Evolutionary conservation across 257 asterid genomes (phyloP).

Genomic region (Solanum pinnatisectum): DNA sequence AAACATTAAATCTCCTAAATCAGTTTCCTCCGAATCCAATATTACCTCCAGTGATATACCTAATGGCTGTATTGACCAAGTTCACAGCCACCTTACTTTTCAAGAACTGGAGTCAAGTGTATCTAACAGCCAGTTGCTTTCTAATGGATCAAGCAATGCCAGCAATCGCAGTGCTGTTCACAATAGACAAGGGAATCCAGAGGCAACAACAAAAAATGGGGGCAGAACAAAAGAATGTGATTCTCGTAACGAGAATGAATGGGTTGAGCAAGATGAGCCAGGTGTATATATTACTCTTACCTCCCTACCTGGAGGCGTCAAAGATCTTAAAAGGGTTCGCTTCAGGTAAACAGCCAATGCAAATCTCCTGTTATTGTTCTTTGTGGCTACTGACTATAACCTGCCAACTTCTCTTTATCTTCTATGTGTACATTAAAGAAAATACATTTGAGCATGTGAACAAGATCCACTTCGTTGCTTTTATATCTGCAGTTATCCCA

Average conservation of each 20-base stretch:
- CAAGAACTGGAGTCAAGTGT: constrained; percentile 54
- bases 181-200: constrained; percentile 38
- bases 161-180: constrained; percentile 43
- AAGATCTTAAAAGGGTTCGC: constrained; percentile 93
- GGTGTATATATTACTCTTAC: constrained; percentile 96
- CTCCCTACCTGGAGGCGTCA: constrained; percentile 85
- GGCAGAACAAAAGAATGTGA: constrained; percentile 64
- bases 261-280: constrained; percentile 98
- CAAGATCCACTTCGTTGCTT: not conserved
- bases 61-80: constrained; percentile 38
- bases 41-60: constrained; percentile 35
- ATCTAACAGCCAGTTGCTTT: constrained; percentile 33
- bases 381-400: not conserved
- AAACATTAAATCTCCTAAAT: constrained; percentile 57
- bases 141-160: constrained; percentile 49
- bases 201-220: constrained; percentile 45
- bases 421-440: not conserved
- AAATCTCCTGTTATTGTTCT: not conserved
- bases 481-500: not conserved
- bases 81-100: constrained; percentile 40
- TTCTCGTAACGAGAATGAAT: constrained; percentile 62
- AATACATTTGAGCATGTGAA: not conserved
- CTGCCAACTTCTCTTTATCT: not conserved
- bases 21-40: constrained; percentile 36
- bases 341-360: constrained; percentile 54